Conservation (phyloP, 768 basidiomycete species). For the Hericium alpestre region DNA sequence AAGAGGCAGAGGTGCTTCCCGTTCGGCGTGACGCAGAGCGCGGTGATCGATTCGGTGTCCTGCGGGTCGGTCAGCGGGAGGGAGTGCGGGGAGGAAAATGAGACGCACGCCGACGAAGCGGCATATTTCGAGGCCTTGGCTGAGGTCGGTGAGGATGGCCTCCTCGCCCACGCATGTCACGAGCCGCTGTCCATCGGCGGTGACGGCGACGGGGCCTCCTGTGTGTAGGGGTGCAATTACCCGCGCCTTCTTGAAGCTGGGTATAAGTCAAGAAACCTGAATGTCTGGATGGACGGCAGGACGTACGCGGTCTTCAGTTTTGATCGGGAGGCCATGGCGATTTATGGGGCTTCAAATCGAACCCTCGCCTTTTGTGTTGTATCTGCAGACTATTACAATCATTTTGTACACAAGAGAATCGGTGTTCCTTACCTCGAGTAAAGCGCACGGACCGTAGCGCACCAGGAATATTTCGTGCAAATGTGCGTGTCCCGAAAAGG, state of each 20-base stretch:
- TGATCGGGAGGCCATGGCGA: slow-evolving; percentile 15
- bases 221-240: slow-evolving; percentile 79
- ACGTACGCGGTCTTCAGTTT: slow-evolving; percentile 58
- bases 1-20: slow-evolving; percentile 69
- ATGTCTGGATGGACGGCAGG: neutral
- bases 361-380: too few species aligned
- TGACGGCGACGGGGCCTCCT: slow-evolving; percentile 73
- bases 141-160: slow-evolving; percentile 72
- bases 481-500: too few species aligned
- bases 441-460: too few species aligned
- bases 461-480: too few species aligned
- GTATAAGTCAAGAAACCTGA: neutral
- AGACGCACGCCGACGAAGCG: slow-evolving; percentile 72
- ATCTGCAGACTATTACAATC: too few species aligned
- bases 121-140: slow-evolving; percentile 63
- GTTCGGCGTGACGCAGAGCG: slow-evolving; percentile 73
- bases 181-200: slow-evolving; percentile 66
- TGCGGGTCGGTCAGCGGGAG: slow-evolving; percentile 22
- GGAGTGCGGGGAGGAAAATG: neutral
- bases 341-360: too few species aligned
- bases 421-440: too few species aligned
- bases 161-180: slow-evolving; percentile 85
- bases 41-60: slow-evolving; percentile 79
- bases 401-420: too few species aligned
- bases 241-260: slow-evolving; percentile 69